A percentile compares a stretch with the other conserved stretches of the same genome.
Evolutionary conservation across 495 filamentous ascomycete species (phyloP).

Genomic region (Hypomontagnella submonticulosa): DNA sequence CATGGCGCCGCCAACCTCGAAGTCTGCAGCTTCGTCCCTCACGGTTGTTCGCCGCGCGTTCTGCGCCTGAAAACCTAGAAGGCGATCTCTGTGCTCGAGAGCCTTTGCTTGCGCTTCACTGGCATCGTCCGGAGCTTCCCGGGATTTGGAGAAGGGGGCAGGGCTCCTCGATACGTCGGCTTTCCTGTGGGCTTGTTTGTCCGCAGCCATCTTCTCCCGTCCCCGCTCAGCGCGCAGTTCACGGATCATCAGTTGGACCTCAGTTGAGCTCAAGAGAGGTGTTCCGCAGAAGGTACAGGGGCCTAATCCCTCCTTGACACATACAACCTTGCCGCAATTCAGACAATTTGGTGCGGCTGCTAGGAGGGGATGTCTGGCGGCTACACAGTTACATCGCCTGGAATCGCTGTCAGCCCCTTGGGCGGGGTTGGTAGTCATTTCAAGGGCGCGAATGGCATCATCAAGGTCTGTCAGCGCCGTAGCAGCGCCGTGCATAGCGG

Average conservation of each 20-base stretch:
- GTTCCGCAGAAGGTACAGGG: conserved; percentile 92
- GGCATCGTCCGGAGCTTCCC: conserved; percentile 50
- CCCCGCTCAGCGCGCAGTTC: conserved; percentile 87
- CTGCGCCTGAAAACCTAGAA: conserved; percentile 86
- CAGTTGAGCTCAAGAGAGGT: conserved; percentile 73
- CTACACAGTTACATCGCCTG: conserved; percentile 85
- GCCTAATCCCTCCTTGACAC: conserved; percentile 90
- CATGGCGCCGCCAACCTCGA: conserved; percentile 73
- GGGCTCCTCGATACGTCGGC: conserved; percentile 69
- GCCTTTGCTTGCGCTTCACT: conserved; percentile 65
- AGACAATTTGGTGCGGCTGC: conserved; percentile 91
- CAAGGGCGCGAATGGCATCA: conserved; percentile 88
- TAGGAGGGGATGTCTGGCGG: conserved; percentile 83
- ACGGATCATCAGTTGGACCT: conserved; percentile 87
- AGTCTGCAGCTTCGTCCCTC: conserved; percentile 93
- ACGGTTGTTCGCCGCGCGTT: conserved; percentile 89
- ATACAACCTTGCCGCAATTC: conserved; percentile 95
- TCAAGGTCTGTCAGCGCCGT: conserved; percentile 85
- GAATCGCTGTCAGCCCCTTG: conserved; percentile 62
- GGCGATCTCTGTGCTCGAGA: conserved; percentile 80
- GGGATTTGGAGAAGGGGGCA: conserved; percentile 60
- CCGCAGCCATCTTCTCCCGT: conserved; percentile 81
- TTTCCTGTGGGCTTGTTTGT: conserved; percentile 71
- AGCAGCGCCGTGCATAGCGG: conserved; percentile 79
- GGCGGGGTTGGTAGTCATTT: conserved; percentile 87